Conservation (phyloP, 2,329 filamentous ascomycete genomes). For the Neocucurbitaria cava region DNA sequence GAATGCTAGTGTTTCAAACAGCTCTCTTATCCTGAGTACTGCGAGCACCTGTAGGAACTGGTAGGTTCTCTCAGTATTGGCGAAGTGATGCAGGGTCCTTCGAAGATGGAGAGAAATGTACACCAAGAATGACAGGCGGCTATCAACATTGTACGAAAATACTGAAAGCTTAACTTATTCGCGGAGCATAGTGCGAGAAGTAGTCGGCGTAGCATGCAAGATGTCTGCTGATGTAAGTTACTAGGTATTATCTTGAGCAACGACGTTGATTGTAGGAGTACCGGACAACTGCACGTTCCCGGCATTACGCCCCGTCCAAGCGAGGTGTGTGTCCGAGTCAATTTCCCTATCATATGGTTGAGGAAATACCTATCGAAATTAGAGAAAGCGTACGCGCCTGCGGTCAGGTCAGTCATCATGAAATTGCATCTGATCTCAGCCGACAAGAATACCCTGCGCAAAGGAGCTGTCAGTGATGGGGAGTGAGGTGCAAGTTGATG, state of each 20-base stretch:
- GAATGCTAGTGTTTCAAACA: no score
- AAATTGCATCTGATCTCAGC: background rate
- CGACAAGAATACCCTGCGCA: background rate
- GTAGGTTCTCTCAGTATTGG: background rate
- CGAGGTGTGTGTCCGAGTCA: background rate
- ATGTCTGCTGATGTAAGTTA: no score
- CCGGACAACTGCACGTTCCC: background rate
- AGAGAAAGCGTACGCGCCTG: background rate
- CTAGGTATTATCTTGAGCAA: background rate
- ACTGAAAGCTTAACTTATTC: background rate
- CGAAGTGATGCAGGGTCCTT: background rate
- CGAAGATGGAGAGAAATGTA: background rate
- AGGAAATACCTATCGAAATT: background rate
- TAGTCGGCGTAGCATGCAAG: background rate
- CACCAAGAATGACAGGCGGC: background rate
- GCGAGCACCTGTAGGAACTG: no score
- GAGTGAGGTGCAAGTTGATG: background rate
- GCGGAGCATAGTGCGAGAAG: background rate
- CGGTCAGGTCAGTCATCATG: background rate
- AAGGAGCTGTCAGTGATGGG: background rate
- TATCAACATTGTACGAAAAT: background rate
- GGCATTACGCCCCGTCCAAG: background rate
- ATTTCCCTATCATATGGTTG: background rate
- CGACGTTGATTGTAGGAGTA: background rate
- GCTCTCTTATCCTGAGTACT: no score